Evolutionary conservation across 768 basidiomycete genomes (phyloP), one percentile per base, ranked within the genome.

Genomic region (Tylopilus sp.): DNA sequence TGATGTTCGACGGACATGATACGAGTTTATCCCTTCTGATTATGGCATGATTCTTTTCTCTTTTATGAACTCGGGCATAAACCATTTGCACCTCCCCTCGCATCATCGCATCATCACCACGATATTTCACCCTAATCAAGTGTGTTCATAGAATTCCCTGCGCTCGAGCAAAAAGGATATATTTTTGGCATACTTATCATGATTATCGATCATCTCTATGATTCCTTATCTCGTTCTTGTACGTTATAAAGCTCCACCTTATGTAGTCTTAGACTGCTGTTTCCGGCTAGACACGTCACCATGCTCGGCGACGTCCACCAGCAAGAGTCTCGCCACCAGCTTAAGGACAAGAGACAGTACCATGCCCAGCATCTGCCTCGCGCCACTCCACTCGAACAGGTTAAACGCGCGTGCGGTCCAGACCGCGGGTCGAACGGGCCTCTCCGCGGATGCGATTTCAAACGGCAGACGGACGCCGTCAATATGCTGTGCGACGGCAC

Each of bases 381-480:
- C 40, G 10, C 73, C 73, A 6, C 62, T 69, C 25, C 48, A 48
- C 61, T 79, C 74, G 43, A 77, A 49, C 26, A 68, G 40, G 50
- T 74, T 73, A 55, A 81, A 78, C n/a, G 71, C 10, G 17, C 39
- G 35, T 2, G 70, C 73, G 12, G 67, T 42, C 22, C 64, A 36
- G 26, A 62, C 50, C 23, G 59, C 50, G 25, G 59, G 42, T 33
- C 35, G 56, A 49, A 58, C 59, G 44, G 49, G 61, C 31, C 61
- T 59, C 48, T 74, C 75, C 12, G 74, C 73, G 40, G 68, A 67
- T 25, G 66, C 58, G 41, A 81, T 75, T 20, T 66, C 69, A 53
- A 81, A 81, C 0, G 76, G 75, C 17, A 72, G 69, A 4, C 57
- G 57, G 26, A 75, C 69, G 4, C 63, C 66, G 9, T 54, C 45